Evolutionary conservation across 768 basidiomycete genomes (phyloP).

Genomic region (Amanita exitialis): DNA sequence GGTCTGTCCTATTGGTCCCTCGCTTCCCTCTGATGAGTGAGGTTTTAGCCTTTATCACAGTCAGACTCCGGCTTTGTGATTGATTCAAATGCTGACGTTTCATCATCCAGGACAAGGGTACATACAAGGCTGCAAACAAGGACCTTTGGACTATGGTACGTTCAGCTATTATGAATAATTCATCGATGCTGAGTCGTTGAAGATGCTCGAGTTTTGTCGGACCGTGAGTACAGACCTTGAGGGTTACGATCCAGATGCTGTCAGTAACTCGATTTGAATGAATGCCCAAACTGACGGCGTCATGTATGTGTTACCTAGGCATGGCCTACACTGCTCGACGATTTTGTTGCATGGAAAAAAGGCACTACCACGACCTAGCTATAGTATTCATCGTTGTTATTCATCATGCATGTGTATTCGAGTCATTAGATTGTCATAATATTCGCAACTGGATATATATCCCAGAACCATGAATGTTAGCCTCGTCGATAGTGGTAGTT

Average conservation of each 20-base stretch:
- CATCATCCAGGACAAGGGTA: constrained; percentile 31
- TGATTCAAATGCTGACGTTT: constrained; percentile 13
- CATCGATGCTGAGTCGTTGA: not conserved
- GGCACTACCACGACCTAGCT: constrained; percentile 6
- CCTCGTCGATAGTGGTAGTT: not conserved
- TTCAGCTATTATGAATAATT: constrained; percentile 5
- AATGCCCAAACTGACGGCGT: not conserved
- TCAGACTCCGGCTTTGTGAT: constrained; percentile 19
- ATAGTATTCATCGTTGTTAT: not conserved
- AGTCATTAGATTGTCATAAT: not conserved
- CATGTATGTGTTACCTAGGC: constrained; percentile 30
- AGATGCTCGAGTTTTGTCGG: constrained; percentile 74
- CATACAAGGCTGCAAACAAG: constrained; percentile 72
- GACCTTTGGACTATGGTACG: constrained; percentile 81
- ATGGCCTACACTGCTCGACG: constrained; percentile 77
- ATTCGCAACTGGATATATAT: not conserved
- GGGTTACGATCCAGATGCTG: constrained; percentile 71
- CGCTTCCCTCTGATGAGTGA: constrained; percentile 59
- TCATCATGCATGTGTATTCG: not conserved
- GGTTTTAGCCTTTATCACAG: constrained; percentile 56
- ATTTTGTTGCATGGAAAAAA: constrained; percentile 66
- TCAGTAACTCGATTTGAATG: constrained; percentile 23
- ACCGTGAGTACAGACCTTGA: constrained; percentile 48
- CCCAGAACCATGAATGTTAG: not conserved
- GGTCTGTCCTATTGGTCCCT: constrained; percentile 65